A percentile compares a stretch with the other conserved stretches of the same genome.
Evolutionary conservation across 2,329 filamentous ascomycete species (phyloP).

Genomic region (Penicillium sp.): DNA sequence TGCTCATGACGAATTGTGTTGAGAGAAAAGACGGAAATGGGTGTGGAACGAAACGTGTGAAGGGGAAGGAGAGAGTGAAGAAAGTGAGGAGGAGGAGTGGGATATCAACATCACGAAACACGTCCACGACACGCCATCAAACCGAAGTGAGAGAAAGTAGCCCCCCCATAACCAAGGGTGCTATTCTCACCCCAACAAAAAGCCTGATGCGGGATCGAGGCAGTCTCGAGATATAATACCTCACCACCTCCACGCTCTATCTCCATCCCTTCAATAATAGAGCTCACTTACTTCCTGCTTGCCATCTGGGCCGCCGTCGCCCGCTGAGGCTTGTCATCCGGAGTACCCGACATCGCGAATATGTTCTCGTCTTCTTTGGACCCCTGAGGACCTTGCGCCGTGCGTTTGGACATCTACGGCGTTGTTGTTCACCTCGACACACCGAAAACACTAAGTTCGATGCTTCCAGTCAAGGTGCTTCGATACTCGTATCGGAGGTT

Average conservation of each 20-base stretch:
- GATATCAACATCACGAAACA: neutral
- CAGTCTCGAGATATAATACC: neutral
- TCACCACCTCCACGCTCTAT: neutral
- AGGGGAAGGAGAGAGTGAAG: neutral
- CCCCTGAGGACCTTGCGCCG: constrained; percentile 34
- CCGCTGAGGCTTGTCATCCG: constrained; percentile 45
- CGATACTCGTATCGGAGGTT: constrained; percentile 5
- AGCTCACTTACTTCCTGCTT: constrained; percentile 50
- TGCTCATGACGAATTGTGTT: neutral
- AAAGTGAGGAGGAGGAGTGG: neutral
- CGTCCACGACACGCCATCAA: neutral
- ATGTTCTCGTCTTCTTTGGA: constrained; percentile 30
- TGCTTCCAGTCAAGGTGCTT: neutral
- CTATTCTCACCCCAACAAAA: neutral
- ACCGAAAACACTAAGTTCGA: constrained; percentile 1
- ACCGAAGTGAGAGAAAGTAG: neutral
- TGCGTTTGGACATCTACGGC: constrained; percentile 39
- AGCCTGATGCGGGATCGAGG: neutral
- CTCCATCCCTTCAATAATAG: neutral
- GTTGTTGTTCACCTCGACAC: neutral
- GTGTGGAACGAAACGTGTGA: neutral
- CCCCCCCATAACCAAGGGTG: neutral
- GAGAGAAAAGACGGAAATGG: neutral
- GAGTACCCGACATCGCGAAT: constrained; percentile 38
- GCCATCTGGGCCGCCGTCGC: constrained; percentile 54